These are phyloP conservation scores for Claviceps sp. DNA, from an alignment of 2,329 filamentous ascomycete species.

Conservation along the genomic window DNA sequence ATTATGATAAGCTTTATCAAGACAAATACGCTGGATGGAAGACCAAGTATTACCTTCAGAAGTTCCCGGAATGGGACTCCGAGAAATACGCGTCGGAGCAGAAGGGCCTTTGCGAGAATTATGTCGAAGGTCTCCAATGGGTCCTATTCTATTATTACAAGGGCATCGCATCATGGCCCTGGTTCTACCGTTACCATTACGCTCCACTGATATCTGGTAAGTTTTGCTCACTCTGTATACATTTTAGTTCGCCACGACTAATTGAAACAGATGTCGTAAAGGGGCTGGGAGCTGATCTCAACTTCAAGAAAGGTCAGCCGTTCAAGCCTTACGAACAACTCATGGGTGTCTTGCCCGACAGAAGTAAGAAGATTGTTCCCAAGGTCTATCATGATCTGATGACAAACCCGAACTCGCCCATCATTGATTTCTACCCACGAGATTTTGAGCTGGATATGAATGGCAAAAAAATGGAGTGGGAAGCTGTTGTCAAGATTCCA, in stretches of 20 bases:
- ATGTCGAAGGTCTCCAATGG: constrained; percentile 95
- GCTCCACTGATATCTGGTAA: constrained; percentile 84
- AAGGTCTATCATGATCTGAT: constrained; percentile 78
- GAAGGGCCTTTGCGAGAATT: constrained; percentile 78
- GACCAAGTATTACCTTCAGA: constrained; percentile 79
- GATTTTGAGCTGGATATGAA: constrained; percentile 99
- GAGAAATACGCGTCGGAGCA: constrained; percentile 66
- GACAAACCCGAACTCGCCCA: constrained; percentile 80
- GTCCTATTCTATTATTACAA: constrained; percentile 97
- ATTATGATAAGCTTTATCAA: constrained; percentile 76
- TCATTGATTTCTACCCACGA: constrained; percentile 93
- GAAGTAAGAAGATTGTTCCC: constrained; percentile 94
- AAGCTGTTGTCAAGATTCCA: constrained; percentile 96
- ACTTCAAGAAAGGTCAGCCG: constrained; percentile 88
- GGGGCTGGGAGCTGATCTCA: constrained; percentile 72
- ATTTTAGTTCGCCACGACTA: constrained; percentile 10
- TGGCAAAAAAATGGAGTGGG: constrained; percentile 99
- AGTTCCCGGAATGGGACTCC: constrained; percentile 75
- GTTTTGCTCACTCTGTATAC: constrained; percentile 3
- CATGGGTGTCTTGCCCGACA: constrained; percentile 94
- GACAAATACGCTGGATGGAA: constrained; percentile 89
- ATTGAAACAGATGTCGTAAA: constrained; percentile 62
- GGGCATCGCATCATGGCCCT: constrained; percentile 95
- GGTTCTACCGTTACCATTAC: constrained; percentile 96
- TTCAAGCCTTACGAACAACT: constrained; percentile 93